phyloP scores from a whole-genome alignment of 768 basidiomycete genomes.

The Russula sp. region DNA sequence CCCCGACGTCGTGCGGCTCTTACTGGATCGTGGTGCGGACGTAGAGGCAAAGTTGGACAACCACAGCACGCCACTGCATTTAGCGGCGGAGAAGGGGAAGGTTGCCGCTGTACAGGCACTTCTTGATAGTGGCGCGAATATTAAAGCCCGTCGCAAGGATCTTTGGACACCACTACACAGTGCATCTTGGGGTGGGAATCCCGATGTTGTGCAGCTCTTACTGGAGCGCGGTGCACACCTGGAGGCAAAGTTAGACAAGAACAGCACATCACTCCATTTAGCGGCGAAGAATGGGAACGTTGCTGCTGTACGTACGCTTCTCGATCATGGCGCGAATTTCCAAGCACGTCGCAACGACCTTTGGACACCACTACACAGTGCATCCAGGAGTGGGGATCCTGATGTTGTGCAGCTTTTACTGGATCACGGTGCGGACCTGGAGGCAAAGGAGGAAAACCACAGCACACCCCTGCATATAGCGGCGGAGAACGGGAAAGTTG shows the following conservation, averaged over 20 bases:
- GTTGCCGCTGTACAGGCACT: background rate
- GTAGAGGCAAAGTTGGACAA: background rate
- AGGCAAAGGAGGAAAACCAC: background rate
- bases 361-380: background rate
- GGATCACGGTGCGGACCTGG: background rate
- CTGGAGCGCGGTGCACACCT: background rate
- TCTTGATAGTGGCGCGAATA: background rate
- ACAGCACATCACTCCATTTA: background rate
- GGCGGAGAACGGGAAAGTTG: background rate
- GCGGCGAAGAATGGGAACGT: background rate
- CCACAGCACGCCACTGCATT: background rate
- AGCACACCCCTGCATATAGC: background rate
- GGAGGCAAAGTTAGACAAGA: background rate
- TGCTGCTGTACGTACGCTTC: background rate
- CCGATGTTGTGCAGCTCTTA: background rate
- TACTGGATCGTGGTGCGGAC: background rate
- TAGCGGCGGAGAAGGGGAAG: background rate
- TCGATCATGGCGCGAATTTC: background rate
- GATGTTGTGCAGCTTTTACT: background rate
- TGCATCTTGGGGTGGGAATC: background rate
- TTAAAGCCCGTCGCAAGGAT: background rate
- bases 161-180: background rate
- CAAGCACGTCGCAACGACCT: background rate
- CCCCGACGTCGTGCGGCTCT: background rate
- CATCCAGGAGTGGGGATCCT: background rate